A percentile compares a stretch with the other conserved stretches of the same genome.
Evolutionary conservation across 352 stramenopile genomes (phyloP).

Genomic region (Globisporangium canariense): DNA sequence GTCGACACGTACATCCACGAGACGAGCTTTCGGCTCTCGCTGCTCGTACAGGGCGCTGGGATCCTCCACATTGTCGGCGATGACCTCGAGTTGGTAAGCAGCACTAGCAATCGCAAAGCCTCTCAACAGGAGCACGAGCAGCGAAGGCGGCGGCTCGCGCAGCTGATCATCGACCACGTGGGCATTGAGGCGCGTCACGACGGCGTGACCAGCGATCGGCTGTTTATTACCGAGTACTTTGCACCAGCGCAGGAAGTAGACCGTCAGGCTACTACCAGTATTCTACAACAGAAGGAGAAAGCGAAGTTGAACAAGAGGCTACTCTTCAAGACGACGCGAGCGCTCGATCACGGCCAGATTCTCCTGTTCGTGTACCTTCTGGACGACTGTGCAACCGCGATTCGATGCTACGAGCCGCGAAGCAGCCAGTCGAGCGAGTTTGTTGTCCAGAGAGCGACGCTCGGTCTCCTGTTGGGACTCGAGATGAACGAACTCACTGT

Average conservation of each 20-base stretch:
- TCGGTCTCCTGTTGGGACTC: conserved; percentile 21
- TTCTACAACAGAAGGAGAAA: neutral
- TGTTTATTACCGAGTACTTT: conserved; percentile 51
- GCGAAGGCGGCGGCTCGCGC: conserved; percentile 27
- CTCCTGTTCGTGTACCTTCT: conserved; percentile 31
- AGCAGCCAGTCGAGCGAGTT: conserved; percentile 30
- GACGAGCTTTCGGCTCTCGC: conserved; percentile 44
- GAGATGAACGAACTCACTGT: neutral
- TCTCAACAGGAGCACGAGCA: conserved; percentile 10
- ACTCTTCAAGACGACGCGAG: conserved; percentile 52
- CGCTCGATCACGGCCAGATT: conserved; percentile 31
- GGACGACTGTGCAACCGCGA: conserved; percentile 11
- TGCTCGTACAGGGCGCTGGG: conserved; percentile 40
- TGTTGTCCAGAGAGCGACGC: conserved; percentile 7
- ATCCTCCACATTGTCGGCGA: conserved; percentile 45
- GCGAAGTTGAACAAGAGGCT: conserved; percentile 5
- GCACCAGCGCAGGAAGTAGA: neutral
- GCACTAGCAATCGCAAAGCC: neutral
- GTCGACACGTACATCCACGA: conserved; percentile 59
- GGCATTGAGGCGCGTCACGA: conserved; percentile 52
- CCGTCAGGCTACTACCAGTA: neutral
- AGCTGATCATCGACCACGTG: conserved; percentile 47
- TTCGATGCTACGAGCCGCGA: conserved; percentile 48
- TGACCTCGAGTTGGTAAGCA: conserved; percentile 13
- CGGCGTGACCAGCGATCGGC: conserved; percentile 28